A percentile compares a stretch with the other conserved stretches of the same genome.
Conservation (phyloP, 768 basidiomycete species). For the Amanita rubescens region DNA sequence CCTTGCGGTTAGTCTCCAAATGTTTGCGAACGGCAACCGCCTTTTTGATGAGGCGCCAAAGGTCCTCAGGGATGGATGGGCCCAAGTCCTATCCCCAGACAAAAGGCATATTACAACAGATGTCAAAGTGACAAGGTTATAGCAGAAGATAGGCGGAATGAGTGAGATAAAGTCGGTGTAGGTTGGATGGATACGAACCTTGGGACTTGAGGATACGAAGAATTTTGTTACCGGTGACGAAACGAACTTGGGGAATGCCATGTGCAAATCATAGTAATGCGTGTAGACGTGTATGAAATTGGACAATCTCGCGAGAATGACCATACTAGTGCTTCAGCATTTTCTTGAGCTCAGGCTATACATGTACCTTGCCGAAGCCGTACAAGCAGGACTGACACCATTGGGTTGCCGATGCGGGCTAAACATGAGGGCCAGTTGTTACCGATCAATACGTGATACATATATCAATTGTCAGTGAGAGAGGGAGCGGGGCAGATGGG, state of each 20-base stretch:
- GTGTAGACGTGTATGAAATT: too few relatives aligned
- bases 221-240: conserved; percentile 99
- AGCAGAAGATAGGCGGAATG: conserved; percentile 13
- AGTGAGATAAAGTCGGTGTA: conserved; percentile 18
- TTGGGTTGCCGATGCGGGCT: too few relatives aligned
- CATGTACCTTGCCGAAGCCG: too few relatives aligned
- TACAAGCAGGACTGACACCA: too few relatives aligned
- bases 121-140: conserved; percentile 11
- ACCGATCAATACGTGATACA: too few relatives aligned
- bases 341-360: too few relatives aligned
- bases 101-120: conserved; percentile 35
- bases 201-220: conserved; percentile 94
- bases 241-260: conserved; percentile 96
- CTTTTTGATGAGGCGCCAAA: conserved; percentile 99
- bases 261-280: too few relatives aligned
- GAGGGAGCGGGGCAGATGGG: too few relatives aligned
- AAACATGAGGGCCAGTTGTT: too few relatives aligned
- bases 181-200: conserved; percentile 44
- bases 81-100: conserved; percentile 81
- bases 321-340: too few relatives aligned
- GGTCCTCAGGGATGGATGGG: conserved; percentile 97
- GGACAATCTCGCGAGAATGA: too few relatives aligned
- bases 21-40: conserved; percentile 99
- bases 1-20: conserved; percentile 95
- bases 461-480: too few relatives aligned